These are phyloP conservation scores for Chloris gayana DNA, from an alignment of 176 grass and related monocot genomes.

Conservation along the genomic window DNA sequence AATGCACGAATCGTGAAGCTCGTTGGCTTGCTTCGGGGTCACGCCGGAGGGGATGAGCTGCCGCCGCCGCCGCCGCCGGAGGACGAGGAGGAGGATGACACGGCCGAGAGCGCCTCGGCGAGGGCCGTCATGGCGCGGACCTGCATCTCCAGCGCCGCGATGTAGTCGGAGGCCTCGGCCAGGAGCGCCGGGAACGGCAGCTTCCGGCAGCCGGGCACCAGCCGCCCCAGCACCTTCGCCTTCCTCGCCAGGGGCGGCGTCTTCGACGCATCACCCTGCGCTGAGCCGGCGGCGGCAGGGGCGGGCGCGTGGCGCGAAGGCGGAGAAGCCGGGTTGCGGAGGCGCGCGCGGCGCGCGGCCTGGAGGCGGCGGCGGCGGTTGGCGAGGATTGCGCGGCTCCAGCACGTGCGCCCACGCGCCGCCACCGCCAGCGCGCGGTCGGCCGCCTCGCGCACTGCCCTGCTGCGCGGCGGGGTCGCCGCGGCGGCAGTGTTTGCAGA, in stretches of 20 bases:
- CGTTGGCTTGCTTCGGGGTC: background rate
- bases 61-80: background rate
- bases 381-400: conserved; percentile 88
- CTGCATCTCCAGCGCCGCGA: conserved; percentile 92
- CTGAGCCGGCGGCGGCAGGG: background rate
- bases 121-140: conserved; percentile 83
- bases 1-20: conserved; percentile 53
- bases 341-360: conserved; percentile 43
- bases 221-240: conserved; percentile 65
- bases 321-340: conserved; percentile 16
- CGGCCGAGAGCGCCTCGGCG: conserved; percentile 66
- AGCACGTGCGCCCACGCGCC: conserved; percentile 67
- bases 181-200: conserved; percentile 69
- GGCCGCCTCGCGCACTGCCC: conserved; percentile 75
- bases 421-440: conserved; percentile 74
- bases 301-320: background rate
- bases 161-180: conserved; percentile 82
- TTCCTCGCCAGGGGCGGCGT: conserved; percentile 56
- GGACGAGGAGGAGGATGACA: background rate
- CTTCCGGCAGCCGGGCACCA: conserved; percentile 85
- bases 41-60: conserved; percentile 25
- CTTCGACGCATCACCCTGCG: background rate
- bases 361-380: conserved; percentile 45
- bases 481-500: background rate
- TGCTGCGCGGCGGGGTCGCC: conserved; percentile 37